phyloP scores from a whole-genome alignment of 2,329 filamentous ascomycete species.

The Nothopassalora personata region DNA sequence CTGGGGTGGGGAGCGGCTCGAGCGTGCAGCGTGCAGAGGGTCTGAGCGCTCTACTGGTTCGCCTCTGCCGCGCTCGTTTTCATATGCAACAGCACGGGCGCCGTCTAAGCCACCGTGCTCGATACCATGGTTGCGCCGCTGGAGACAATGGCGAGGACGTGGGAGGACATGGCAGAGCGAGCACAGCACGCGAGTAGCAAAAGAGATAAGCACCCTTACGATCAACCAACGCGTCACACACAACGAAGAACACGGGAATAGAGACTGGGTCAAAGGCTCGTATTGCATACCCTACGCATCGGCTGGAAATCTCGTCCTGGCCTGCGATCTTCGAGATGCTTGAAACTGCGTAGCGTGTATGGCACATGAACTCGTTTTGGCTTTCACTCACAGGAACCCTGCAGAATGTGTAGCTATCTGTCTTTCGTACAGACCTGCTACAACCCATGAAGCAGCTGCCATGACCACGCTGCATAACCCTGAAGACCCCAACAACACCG shows the following conservation, averaged over 20 bases:
- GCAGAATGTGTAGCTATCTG: constrained; percentile 18
- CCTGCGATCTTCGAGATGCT: constrained; percentile 2
- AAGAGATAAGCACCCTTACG: background rate
- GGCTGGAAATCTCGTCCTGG: background rate
- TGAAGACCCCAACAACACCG: constrained; percentile 30
- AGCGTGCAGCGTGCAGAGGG: background rate
- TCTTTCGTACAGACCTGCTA: constrained; percentile 21
- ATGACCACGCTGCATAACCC: constrained; percentile 22
- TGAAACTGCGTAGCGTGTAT: background rate
- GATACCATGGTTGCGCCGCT: background rate
- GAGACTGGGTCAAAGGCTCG: background rate
- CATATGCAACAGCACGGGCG: background rate
- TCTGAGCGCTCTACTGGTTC: constrained; percentile 5
- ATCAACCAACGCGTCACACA: background rate
- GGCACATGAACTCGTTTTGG: constrained; percentile 24
- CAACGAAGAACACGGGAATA: background rate
- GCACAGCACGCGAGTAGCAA: background rate
- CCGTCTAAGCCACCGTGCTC: background rate
- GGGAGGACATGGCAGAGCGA: background rate
- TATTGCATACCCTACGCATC: background rate
- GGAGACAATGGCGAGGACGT: background rate
- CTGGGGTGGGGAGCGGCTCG: background rate
- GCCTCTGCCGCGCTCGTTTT: background rate
- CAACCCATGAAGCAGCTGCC: constrained; percentile 21
- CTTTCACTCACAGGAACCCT: constrained; percentile 17